Percentiles rank a stretch among this genome's conserved stretches.
phyloP scores from a whole-genome alignment of 23 red algal species.

The Gracilaria vermiculophylla region DNA sequence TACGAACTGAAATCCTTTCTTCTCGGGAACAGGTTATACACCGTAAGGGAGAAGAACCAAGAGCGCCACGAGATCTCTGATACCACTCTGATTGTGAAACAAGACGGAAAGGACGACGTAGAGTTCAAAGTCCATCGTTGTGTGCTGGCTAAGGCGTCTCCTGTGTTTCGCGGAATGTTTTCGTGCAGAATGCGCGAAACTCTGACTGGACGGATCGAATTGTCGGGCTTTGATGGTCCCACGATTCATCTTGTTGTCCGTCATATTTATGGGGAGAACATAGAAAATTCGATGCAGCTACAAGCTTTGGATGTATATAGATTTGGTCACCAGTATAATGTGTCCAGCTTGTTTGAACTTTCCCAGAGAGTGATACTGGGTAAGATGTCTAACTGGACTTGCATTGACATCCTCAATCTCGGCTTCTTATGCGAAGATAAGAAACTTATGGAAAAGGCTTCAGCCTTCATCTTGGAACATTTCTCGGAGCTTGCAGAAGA shows the following conservation, averaged over 20 bases:
- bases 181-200: constrained; percentile 31
- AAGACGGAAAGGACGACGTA: constrained; percentile 6
- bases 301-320: background rate
- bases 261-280: constrained; percentile 29
- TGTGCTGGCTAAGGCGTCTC: constrained; percentile 31
- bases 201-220: background rate
- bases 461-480: background rate
- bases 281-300: background rate
- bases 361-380: background rate
- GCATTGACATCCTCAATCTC: background rate
- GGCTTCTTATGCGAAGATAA: constrained; percentile 2
- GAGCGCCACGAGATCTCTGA: background rate
- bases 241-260: constrained; percentile 17
- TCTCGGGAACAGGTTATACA: background rate
- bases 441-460: background rate
- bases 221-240: constrained; percentile 2
- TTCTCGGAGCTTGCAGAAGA: background rate
- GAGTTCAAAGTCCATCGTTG: constrained; percentile 23
- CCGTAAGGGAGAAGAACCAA: background rate
- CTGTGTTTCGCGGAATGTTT: constrained; percentile 60
- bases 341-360: background rate
- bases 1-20: background rate
- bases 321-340: constrained; percentile 28
- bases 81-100: constrained; percentile 1
- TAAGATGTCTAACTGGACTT: background rate